These are phyloP conservation scores for Xerocomus brunneocitrinus DNA, from an alignment of 768 basidiomycete species.

Conservation along the genomic window DNA sequence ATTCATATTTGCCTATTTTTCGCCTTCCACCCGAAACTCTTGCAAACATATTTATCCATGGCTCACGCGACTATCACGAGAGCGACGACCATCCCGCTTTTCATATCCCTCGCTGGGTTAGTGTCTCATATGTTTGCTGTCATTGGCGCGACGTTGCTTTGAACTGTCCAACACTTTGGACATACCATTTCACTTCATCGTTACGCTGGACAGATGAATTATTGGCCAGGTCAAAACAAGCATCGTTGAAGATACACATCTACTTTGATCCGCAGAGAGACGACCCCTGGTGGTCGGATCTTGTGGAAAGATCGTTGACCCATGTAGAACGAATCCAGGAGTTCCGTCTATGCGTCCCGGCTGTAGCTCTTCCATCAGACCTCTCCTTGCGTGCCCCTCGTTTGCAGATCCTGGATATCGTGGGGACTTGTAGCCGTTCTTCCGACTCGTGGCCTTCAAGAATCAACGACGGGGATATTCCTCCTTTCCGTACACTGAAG, in stretches of 20 bases:
- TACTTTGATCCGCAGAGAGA: not conserved
- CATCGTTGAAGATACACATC: constrained; percentile 15
- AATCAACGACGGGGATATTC: too few relatives aligned
- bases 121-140: not conserved
- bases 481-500: too few relatives aligned
- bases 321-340: not conserved
- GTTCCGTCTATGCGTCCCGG: not conserved
- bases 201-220: constrained; percentile 37
- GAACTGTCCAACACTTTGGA: not conserved
- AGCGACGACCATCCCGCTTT: too few relatives aligned
- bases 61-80: not conserved
- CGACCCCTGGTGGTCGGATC: not conserved
- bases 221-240: constrained; percentile 40
- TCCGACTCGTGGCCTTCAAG: not conserved
- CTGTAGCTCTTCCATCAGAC: not conserved
- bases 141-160: too few relatives aligned
- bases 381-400: not conserved
- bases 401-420: not conserved
- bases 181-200: constrained; percentile 22
- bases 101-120: not conserved
- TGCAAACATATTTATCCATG: too few relatives aligned
- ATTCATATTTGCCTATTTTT: not conserved
- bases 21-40: not conserved
- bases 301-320: not conserved
- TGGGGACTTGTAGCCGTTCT: not conserved